Evolutionary conservation across 495 filamentous ascomycete species (phyloP).

Genomic region (Endocarpon pusillum): DNA sequence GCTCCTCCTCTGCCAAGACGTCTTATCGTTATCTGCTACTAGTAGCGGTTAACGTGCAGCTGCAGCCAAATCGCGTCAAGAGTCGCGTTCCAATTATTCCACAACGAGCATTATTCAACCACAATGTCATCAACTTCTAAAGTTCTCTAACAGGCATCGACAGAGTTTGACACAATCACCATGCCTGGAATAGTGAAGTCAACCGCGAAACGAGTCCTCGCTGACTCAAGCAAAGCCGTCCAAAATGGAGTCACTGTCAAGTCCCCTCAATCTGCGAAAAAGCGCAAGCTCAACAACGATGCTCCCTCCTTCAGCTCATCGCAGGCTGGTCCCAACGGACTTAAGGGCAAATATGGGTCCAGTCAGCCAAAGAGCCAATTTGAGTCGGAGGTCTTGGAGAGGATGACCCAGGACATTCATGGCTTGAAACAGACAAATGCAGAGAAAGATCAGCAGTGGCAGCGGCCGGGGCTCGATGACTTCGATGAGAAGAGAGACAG

Average conservation of each 20-base stretch:
- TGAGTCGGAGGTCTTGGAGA: slow-evolving; percentile 85
- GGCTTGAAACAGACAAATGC: slow-evolving; percentile 69
- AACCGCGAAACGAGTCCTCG: slow-evolving; percentile 41
- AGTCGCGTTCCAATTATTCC: too few species aligned
- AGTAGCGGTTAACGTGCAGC: too few species aligned
- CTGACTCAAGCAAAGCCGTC: slow-evolving; percentile 36
- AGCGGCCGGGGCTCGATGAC: slow-evolving; percentile 52
- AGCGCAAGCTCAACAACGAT: slow-evolving; percentile 52
- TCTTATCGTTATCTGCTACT: too few species aligned
- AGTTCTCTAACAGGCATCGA: too few species aligned
- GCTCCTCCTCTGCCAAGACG: too few species aligned
- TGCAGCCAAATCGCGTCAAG: too few species aligned
- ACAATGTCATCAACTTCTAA: too few species aligned
- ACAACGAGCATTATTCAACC: too few species aligned
- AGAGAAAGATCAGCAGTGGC: slow-evolving; percentile 92
- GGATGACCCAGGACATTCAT: slow-evolving; percentile 78
- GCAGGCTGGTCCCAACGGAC: slow-evolving; percentile 34
- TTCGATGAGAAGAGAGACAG: slow-evolving; percentile 57
- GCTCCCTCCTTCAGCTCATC: slow-evolving; percentile 40
- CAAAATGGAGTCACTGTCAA: slow-evolving; percentile 26
- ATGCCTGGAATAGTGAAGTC: slow-evolving; percentile 35
- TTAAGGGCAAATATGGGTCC: slow-evolving; percentile 51
- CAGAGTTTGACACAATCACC: too few species aligned
- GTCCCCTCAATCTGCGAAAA: slow-evolving; percentile 46
- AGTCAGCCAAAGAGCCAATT: slow-evolving; percentile 84